phyloP scores from a whole-genome alignment of 257 asterid genomes.

The Osmanthus fragrans region DNA sequence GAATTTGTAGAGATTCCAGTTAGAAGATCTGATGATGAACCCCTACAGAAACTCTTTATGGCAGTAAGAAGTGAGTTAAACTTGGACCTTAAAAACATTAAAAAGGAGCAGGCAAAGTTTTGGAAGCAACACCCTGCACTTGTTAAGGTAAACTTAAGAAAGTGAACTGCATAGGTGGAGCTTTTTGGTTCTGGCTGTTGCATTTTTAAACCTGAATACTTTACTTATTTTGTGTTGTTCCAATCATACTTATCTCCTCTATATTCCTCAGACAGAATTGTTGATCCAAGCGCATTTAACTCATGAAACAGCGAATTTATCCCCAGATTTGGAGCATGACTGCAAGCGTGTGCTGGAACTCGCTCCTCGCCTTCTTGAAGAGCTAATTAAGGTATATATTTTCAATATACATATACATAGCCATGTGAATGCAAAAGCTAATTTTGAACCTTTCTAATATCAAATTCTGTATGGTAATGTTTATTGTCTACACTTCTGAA shows the following conservation, averaged over 20 bases:
- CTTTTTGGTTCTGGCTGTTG: constrained; percentile 8
- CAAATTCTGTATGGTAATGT: not conserved
- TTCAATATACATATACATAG: not conserved
- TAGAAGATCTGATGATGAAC: constrained; percentile 82
- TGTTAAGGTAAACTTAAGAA: constrained; percentile 59
- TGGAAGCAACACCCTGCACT: constrained; percentile 90
- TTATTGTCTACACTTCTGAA: not conserved
- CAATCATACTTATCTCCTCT: constrained; percentile 15
- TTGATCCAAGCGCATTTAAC: constrained; percentile 76
- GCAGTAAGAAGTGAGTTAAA: constrained; percentile 70
- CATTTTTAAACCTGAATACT: not conserved
- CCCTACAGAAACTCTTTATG: constrained; percentile 77
- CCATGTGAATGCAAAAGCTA: not conserved
- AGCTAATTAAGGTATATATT: constrained; percentile 66
- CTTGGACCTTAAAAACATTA: constrained; percentile 74
- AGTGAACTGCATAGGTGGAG: not conserved
- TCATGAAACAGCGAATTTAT: constrained; percentile 58
- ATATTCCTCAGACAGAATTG: constrained; percentile 64
- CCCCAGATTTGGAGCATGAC: constrained; percentile 71
- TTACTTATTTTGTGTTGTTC: constrained; percentile 12
- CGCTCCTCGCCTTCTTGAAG: constrained; percentile 86
- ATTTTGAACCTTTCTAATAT: constrained; percentile 8
- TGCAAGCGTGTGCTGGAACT: constrained; percentile 64
- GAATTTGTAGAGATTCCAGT: constrained; percentile 81
- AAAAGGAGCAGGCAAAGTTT: constrained; percentile 83